Percentiles rank a stretch among this genome's conserved stretches.
Evolutionary conservation across 129 eudicot genomes (phyloP).

Genomic region (Centaurea solstitialis): DNA sequence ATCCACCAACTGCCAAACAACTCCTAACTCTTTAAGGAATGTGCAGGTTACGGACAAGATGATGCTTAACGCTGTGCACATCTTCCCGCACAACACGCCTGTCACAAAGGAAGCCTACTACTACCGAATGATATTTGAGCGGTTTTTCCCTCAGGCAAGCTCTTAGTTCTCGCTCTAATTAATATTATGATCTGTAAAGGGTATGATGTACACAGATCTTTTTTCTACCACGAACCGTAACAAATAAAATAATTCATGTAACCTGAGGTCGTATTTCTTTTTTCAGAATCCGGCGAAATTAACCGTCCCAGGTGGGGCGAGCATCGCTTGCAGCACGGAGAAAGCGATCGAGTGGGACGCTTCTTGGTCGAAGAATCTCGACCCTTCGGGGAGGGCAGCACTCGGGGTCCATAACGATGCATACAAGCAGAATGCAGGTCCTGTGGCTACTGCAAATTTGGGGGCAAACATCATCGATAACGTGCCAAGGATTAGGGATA

Average conservation of each 20-base stretch:
- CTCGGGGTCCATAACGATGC: constrained; percentile 87
- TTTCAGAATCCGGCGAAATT: constrained; percentile 79
- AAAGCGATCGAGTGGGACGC: constrained; percentile 94
- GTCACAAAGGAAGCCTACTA: constrained; percentile 94
- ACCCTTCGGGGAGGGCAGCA: constrained; percentile 98
- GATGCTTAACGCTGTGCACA: constrained; percentile 82
- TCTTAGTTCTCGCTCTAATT: background rate
- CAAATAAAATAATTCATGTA: background rate
- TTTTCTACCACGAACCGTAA: background rate
- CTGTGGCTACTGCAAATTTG: constrained; percentile 32
- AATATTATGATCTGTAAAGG: background rate
- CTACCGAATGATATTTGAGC: constrained; percentile 88
- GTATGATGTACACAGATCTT: background rate
- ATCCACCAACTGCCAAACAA: too few species aligned
- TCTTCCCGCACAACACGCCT: constrained; percentile 93
- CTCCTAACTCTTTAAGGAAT: background rate
- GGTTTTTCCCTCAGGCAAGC: constrained; percentile 88
- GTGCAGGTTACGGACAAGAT: constrained; percentile 71
- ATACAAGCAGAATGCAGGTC: constrained; percentile 44
- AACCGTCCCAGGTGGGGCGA: constrained; percentile 93
- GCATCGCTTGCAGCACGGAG: constrained; percentile 88
- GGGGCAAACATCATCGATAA: constrained; percentile 30
- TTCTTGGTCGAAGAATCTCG: constrained; percentile 84
- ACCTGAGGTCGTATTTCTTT: background rate
- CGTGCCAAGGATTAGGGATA: constrained; percentile 43